phyloP scores from a whole-genome alignment of 306 rosid species.

The Leucaena leucocephala region DNA sequence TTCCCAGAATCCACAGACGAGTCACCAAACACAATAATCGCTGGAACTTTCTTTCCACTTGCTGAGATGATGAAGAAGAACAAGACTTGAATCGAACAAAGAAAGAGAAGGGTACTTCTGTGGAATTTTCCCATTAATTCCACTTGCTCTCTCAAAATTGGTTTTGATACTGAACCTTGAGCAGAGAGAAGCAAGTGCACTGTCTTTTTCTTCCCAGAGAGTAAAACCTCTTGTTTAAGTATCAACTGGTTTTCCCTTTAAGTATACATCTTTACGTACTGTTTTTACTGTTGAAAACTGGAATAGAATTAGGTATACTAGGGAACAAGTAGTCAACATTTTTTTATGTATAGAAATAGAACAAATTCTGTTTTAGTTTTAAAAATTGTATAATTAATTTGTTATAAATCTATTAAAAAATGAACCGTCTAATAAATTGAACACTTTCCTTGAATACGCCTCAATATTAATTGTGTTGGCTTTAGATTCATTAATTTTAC shows the following conservation, averaged over 20 bases:
- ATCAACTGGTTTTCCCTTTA: not conserved
- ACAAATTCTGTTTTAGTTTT: too few relatives aligned
- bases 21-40: constrained; percentile 68
- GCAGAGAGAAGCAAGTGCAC: not conserved
- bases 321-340: not conserved
- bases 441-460: too few relatives aligned
- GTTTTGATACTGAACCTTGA: not conserved
- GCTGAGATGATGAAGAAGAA: constrained; percentile 28
- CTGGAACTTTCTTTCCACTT: constrained; percentile 42
- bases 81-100: constrained; percentile 1
- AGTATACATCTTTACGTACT: not conserved
- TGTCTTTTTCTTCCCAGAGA: not conserved
- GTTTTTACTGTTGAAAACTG: not conserved
- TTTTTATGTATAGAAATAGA: too few relatives aligned
- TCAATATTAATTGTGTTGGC: too few relatives aligned
- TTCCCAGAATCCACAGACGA: constrained; percentile 74
- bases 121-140: constrained; percentile 36
- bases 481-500: too few relatives aligned
- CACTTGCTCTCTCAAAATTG: not conserved
- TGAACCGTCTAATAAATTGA: too few relatives aligned
- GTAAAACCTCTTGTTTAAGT: not conserved
- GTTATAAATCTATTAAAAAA: too few relatives aligned
- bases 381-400: too few relatives aligned
- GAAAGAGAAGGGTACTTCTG: constrained; percentile 18
- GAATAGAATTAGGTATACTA: not conserved